Conservation (phyloP, 2,329 filamentous ascomycete species). For the Rutstroemia sp. region DNA sequence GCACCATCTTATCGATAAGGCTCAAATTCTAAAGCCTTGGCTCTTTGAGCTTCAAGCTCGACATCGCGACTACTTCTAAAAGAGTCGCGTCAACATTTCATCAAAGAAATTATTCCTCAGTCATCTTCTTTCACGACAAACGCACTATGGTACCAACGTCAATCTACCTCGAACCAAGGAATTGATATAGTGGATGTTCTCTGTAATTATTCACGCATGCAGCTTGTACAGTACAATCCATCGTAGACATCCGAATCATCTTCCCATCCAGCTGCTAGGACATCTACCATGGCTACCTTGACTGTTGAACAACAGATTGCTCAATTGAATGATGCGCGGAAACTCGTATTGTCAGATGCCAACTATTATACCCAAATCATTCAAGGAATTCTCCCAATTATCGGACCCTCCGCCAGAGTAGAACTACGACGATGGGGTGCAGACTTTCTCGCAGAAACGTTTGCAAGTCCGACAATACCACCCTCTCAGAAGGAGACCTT, state of each 20-base stretch:
- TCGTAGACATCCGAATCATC: conserved; percentile 20
- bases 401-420: conserved; percentile 64
- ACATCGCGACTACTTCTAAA: background rate
- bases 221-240: conserved; percentile 13
- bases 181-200: conserved; percentile 1
- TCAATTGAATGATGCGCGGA: conserved; percentile 85
- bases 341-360: conserved; percentile 79
- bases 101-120: conserved; percentile 2
- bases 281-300: conserved; percentile 42
- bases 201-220: conserved; percentile 15
- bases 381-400: conserved; percentile 85
- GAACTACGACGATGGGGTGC: conserved; percentile 93
- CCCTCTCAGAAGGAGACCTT: conserved; percentile 74
- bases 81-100: conserved; percentile 5
- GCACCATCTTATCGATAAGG: conserved; percentile 7
- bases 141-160: conserved; percentile 1
- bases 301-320: conserved; percentile 69
- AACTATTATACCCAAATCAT: conserved; percentile 89
- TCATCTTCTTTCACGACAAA: conserved; percentile 1
- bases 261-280: conserved; percentile 5
- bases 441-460: conserved; percentile 92
- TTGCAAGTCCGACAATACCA: conserved; percentile 80
- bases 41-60: background rate
- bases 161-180: background rate
- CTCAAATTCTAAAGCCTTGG: background rate